Conservation (phyloP, 164 flowering plant species). For the Annona cherimola region DNA sequence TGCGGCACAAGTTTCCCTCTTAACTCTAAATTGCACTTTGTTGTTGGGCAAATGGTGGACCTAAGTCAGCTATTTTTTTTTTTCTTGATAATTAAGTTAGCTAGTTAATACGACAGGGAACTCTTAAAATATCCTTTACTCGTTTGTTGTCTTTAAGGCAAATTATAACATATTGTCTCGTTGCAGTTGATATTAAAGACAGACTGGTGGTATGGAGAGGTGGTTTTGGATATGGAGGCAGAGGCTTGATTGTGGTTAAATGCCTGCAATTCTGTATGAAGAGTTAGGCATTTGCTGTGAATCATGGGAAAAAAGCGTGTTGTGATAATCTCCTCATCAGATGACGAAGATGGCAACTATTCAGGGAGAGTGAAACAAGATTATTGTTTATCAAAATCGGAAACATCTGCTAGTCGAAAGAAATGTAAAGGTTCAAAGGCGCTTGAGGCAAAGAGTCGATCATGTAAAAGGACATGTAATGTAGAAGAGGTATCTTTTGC, state of each 20-base stretch:
- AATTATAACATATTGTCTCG: too few species aligned
- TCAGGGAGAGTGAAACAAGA: slow-evolving; percentile 14
- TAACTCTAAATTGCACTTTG: too few species aligned
- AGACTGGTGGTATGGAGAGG: neutral
- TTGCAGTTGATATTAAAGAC: too few species aligned
- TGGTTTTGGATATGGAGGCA: neutral
- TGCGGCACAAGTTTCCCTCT: too few species aligned
- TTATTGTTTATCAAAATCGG: slow-evolving; percentile 24
- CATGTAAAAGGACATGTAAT: slow-evolving; percentile 9
- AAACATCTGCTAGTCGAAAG: slow-evolving; percentile 23
- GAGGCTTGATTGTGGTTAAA: neutral
- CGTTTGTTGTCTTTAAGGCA: too few species aligned
- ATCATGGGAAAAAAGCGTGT: slow-evolving; percentile 36
- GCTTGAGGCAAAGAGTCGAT: slow-evolving; percentile 23
- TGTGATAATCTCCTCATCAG: slow-evolving; percentile 48
- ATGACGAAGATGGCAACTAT: slow-evolving; percentile 36
- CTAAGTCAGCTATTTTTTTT: too few species aligned
- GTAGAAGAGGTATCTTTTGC: slow-evolving; percentile 14
- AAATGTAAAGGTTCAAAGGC: slow-evolving; percentile 34
- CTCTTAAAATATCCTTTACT: too few species aligned
- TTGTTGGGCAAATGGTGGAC: too few species aligned
- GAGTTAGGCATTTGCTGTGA: neutral
- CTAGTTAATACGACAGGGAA: too few species aligned
- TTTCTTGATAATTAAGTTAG: too few species aligned
- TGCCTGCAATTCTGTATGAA: neutral